phyloP scores from a whole-genome alignment of 768 basidiomycete genomes.

The Ramaria rubella region DNA sequence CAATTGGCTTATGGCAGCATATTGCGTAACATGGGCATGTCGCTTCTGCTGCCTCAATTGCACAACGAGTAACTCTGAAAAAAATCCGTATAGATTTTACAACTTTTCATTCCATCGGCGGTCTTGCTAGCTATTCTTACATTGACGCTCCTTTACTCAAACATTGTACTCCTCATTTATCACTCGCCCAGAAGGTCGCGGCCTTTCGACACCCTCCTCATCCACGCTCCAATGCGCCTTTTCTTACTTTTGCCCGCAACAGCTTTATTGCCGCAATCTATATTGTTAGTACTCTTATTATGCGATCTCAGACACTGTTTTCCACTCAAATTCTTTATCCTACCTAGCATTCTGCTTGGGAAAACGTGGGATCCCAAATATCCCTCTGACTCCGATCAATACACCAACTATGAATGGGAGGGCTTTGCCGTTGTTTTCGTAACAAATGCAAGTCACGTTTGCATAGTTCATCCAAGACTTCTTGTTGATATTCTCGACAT shows the following conservation, averaged over 20 bases:
- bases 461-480: no score
- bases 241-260: slow-evolving; percentile 40
- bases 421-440: slow-evolving; percentile 64
- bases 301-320: no score
- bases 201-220: slow-evolving; percentile 73
- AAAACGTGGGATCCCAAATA: slow-evolving; percentile 48
- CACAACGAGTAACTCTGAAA: not conserved
- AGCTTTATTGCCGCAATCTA: slow-evolving; percentile 37
- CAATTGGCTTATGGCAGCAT: slow-evolving; percentile 74
- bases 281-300: slow-evolving; percentile 42
- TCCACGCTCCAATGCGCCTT: slow-evolving; percentile 82
- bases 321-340: not conserved
- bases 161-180: slow-evolving; percentile 69
- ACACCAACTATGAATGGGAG: slow-evolving; percentile 57
- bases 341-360: slow-evolving; percentile 60
- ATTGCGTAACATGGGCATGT: slow-evolving; percentile 72
- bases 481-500: no score
- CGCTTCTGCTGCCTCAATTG: not conserved
- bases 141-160: slow-evolving; percentile 69
- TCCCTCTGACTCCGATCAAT: slow-evolving; percentile 27
- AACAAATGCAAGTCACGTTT: slow-evolving; percentile 39
- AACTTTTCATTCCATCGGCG: slow-evolving; percentile 71
- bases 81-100: slow-evolving; percentile 45
- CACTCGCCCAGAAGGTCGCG: slow-evolving; percentile 50
- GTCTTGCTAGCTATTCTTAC: slow-evolving; percentile 66